Percentiles rank a stretch among this genome's conserved stretches.
These are phyloP conservation scores for Panaeolus cyanescens DNA, from an alignment of 768 basidiomycete genomes.

Conservation along the genomic window DNA sequence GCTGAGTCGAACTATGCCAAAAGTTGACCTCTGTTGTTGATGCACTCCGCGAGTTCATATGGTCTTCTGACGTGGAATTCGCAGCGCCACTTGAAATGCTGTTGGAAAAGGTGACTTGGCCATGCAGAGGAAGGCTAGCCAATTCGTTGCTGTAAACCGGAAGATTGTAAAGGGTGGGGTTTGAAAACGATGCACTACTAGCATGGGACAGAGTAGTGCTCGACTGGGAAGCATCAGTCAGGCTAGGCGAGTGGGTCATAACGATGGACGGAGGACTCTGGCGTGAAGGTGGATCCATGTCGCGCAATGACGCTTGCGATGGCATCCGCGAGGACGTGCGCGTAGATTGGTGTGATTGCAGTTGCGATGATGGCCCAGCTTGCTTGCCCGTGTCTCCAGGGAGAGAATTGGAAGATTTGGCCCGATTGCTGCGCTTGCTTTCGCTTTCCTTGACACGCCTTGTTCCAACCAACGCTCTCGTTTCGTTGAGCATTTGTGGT, in stretches of 20 bases:
- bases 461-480: conserved; percentile 38
- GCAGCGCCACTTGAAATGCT: neutral
- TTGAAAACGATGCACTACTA: neutral
- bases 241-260: neutral
- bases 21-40: neutral
- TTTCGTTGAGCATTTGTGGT: conserved; percentile 12
- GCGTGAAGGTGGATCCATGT: neutral
- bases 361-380: conserved; percentile 5
- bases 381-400: neutral
- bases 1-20: neutral
- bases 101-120: conserved; percentile 27
- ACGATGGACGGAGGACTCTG: neutral
- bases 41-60: neutral
- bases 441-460: conserved; percentile 25
- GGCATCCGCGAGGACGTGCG: conserved; percentile 3
- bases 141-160: conserved; percentile 67
- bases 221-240: conserved; percentile 1
- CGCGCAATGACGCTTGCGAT: conserved; percentile 4
- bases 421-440: neutral
- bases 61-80: neutral
- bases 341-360: neutral
- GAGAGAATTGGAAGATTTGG: neutral
- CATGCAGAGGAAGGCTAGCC: conserved; percentile 50
- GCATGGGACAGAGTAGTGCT: neutral
- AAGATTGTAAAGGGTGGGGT: conserved; percentile 27